phyloP scores from a whole-genome alignment of 345 rosid species.

The Melastoma malabathricum region DNA sequence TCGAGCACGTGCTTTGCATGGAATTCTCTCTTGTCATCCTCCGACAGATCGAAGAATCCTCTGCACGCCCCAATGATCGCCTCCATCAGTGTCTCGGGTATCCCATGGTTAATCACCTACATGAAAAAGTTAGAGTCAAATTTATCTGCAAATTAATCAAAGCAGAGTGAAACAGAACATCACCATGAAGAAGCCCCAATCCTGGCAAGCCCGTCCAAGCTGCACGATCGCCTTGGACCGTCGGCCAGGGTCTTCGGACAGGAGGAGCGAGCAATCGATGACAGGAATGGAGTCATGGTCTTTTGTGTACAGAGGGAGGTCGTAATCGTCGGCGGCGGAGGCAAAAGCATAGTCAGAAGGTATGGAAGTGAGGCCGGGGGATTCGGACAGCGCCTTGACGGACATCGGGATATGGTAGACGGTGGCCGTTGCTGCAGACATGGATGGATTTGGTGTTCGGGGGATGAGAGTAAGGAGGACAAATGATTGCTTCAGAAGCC shows the following conservation, averaged over 20 bases:
- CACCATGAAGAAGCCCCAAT: constrained; percentile 54
- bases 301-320: neutral
- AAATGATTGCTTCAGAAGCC: too few relatives aligned
- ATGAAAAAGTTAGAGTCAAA: too few relatives aligned
- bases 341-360: too few relatives aligned
- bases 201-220: constrained; percentile 35
- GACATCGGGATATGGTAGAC: too few relatives aligned
- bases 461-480: too few relatives aligned
- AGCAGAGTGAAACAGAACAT: too few relatives aligned
- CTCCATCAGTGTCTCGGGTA: constrained; percentile 13
- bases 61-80: constrained; percentile 8
- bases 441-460: too few relatives aligned
- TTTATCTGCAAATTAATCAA: too few relatives aligned
- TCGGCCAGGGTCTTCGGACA: constrained; percentile 16
- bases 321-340: too few relatives aligned
- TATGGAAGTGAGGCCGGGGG: too few relatives aligned
- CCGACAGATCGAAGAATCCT: constrained; percentile 18
- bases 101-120: constrained; percentile 18
- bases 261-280: constrained; percentile 39
- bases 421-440: too few relatives aligned
- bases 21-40: constrained; percentile 17
- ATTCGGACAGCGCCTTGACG: too few relatives aligned
- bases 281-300: constrained; percentile 18
- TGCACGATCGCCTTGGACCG: constrained; percentile 22
- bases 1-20: constrained; percentile 20